These are phyloP conservation scores for Pichia ethanolica DNA, from an alignment of 805 yeast genomes.

Conservation along the genomic window DNA sequence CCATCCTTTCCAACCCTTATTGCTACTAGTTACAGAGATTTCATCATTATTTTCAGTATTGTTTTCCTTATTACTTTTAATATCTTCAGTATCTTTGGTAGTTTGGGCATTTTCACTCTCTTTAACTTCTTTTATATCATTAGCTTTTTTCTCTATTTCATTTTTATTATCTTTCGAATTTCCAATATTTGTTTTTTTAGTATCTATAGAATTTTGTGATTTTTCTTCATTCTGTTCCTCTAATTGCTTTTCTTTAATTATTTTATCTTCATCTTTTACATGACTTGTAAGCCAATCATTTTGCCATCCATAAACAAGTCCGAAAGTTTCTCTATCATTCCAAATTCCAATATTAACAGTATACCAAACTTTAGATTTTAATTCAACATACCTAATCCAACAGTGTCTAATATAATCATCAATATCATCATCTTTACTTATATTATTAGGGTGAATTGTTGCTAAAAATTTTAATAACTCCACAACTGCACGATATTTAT, in stretches of 20 bases:
- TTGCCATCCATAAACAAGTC: constrained; percentile 29
- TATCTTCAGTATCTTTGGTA: neutral
- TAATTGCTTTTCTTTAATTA: too few species aligned
- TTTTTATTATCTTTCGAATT: neutral
- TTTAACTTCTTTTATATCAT: too few species aligned
- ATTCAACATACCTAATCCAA: constrained; percentile 58
- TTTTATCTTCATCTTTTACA: neutral
- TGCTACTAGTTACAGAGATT: neutral
- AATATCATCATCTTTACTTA: neutral
- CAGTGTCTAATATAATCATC: constrained; percentile 25
- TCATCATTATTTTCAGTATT: neutral
- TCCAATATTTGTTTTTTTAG: neutral
- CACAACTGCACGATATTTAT: constrained; percentile 72
- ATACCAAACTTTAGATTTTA: constrained; percentile 76
- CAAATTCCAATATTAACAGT: constrained; percentile 66
- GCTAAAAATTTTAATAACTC: constrained; percentile 67
- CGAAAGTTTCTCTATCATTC: constrained; percentile 37
- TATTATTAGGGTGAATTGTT: constrained; percentile 4
- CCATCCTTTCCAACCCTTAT: constrained; percentile 8
- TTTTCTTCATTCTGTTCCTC: neutral
- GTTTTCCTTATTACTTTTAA: neutral
- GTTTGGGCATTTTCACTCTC: neutral
- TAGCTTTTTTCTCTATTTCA: too few species aligned
- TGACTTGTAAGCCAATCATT: constrained; percentile 21
- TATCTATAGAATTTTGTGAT: neutral